phyloP scores from a whole-genome alignment of 192 early-diverging fungal genomes.

The Entomortierella lignicola region DNA sequence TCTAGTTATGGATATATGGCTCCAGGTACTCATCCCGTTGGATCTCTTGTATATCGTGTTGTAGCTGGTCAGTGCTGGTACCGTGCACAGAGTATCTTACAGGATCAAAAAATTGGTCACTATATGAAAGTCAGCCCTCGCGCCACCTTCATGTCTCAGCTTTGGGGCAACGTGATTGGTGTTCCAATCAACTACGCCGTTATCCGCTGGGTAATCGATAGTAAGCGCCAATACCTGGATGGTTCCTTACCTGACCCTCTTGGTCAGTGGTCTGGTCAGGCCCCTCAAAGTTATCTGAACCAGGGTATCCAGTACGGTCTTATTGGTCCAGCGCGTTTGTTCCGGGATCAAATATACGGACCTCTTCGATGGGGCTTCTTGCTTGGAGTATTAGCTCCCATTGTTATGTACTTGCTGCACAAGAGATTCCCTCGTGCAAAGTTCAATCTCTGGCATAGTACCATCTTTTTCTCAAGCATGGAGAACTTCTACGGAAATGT shows the following conservation, averaged over 20 bases:
- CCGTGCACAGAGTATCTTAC: constrained; percentile 56
- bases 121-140: constrained; percentile 55
- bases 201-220: constrained; percentile 56
- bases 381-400: constrained; percentile 46
- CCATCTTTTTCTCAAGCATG: constrained; percentile 58
- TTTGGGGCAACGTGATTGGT: constrained; percentile 59
- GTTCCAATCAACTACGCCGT: constrained; percentile 56
- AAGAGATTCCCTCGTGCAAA: constrained; percentile 56
- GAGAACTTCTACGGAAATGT: constrained; percentile 58
- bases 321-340: constrained; percentile 50
- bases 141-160: constrained; percentile 51
- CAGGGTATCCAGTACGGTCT: constrained; percentile 56
- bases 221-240: constrained; percentile 58
- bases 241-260: constrained; percentile 53
- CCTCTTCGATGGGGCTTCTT: constrained; percentile 60
- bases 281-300: constrained; percentile 45
- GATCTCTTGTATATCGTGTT: constrained; percentile 48
- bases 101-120: constrained; percentile 52
- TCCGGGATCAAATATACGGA: constrained; percentile 48
- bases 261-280: constrained; percentile 56
- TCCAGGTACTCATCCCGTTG: constrained; percentile 53
- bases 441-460: constrained; percentile 57
- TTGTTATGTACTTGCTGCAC: constrained; percentile 55
- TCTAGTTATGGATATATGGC: constrained; percentile 57
- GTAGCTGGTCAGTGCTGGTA: constrained; percentile 60